These are phyloP conservation scores for Ramaria sp. DNA, from an alignment of 768 basidiomycete genomes.

Conservation along the genomic window DNA sequence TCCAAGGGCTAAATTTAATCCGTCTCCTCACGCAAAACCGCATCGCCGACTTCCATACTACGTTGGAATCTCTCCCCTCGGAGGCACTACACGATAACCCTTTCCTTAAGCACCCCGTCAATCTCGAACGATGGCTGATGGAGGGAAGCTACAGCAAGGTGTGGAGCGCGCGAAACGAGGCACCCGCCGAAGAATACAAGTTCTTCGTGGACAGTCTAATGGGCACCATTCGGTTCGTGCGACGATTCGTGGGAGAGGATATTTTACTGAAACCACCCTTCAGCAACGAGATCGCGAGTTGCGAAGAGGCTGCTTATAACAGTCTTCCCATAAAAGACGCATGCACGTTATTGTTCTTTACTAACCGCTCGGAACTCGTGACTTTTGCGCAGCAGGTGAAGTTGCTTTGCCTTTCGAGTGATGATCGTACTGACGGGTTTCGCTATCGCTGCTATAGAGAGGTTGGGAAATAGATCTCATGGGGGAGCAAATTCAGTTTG, in stretches of 20 bases:
- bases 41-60: conserved; percentile 96
- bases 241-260: background rate
- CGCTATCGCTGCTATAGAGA: conserved; percentile 36
- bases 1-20: conserved; percentile 88
- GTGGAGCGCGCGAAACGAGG: conserved; percentile 88
- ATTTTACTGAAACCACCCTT: background rate
- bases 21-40: conserved; percentile 90
- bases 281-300: conserved; percentile 95
- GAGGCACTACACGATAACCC: conserved; percentile 36
- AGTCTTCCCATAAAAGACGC: conserved; percentile 87
- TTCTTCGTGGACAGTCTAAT: conserved; percentile 90
- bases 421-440: conserved; percentile 3
- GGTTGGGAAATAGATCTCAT: conserved; percentile 77
- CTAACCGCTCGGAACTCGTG: conserved; percentile 65
- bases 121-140: conserved; percentile 96
- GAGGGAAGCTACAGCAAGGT: conserved; percentile 98
- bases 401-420: conserved; percentile 8
- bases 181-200: conserved; percentile 89
- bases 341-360: conserved; percentile 85
- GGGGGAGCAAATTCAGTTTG: conserved; percentile 61
- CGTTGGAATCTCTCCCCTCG: conserved; percentile 77
- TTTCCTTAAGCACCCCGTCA: conserved; percentile 76
- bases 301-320: conserved; percentile 89
- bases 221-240: conserved; percentile 77
- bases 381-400: conserved; percentile 72